phyloP scores from a whole-genome alignment of 805 yeast species.

The Zygotorulaspora danielsina region DNA sequence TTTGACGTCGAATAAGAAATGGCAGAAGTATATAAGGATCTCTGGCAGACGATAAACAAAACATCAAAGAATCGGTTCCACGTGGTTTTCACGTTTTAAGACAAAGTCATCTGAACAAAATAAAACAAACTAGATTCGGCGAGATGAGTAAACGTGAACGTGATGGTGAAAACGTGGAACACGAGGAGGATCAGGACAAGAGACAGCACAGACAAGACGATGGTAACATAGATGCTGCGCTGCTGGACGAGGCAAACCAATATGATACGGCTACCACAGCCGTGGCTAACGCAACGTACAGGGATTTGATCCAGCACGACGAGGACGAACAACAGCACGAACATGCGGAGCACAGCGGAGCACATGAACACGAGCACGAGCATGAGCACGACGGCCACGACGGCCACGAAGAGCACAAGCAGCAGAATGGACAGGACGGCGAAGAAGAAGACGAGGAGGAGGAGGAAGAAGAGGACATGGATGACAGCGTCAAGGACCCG shows the following conservation, averaged over 20 bases:
- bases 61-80: conserved; percentile 16
- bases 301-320: conserved; percentile 25
- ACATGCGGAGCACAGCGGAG: neutral
- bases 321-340: conserved; percentile 15
- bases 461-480: conserved; percentile 18
- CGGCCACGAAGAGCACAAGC: conserved; percentile 2
- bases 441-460: conserved; percentile 17
- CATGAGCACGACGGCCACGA: conserved; percentile 9
- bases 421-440: conserved; percentile 1
- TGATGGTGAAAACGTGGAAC: neutral
- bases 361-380: conserved; percentile 5
- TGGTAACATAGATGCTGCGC: conserved; percentile 33
- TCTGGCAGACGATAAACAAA: neutral
- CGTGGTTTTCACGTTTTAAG: conserved; percentile 34
- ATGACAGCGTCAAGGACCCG: conserved; percentile 20
- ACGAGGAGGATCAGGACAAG: conserved; percentile 7
- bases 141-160: conserved; percentile 5
- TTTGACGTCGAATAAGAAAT: neutral
- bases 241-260: conserved; percentile 18
- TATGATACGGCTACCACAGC: conserved; percentile 20
- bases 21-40: conserved; percentile 1
- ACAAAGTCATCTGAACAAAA: neutral
- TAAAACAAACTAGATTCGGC: conserved; percentile 3
- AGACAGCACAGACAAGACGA: conserved; percentile 21
- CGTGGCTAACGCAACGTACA: conserved; percentile 30